Base-by-base conservation (phyloP, 148 eudicot genomes). In the Dysphania ambrosioides region DNA sequence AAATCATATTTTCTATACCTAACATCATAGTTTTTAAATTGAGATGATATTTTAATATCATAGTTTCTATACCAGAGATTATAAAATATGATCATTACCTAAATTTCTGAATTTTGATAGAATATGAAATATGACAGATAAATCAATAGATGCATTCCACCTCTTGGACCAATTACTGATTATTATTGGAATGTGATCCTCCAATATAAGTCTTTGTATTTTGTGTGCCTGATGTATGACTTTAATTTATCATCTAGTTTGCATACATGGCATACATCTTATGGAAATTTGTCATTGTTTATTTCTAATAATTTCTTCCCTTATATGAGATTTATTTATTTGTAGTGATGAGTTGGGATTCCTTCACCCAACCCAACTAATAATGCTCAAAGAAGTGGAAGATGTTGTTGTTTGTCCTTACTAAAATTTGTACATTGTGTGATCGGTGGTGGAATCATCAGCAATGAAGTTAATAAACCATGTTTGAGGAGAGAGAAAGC, bases 331-430 rank as follows among this genome's bases (percentile, higher is more conserved):
- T 80, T 55, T 64, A 24, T 58, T 78, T 63, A 12, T n/a, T 80
- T 81, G 44, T 83, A 93, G 93, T 80, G 91, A 93, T 83, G 98
- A 91, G 85, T 83, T 93, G 78, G 98, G 95, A 63, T 91, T 86
- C 40, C 79, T 91, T 76, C 97, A 93, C 66, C 95, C 95, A n/a
- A 80, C 93, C 60, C 97, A 88, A 81, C 81, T 93, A 71, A 76
- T 75, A 78, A 57, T 74, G 31, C 87, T 93, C 34, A 81, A 74
- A 71, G 82, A 82, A 84, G 92, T 80, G 38, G 82, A 73, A 49
- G 80, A 66, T 44, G 56, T 61, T 53, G 36, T 55, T 34, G 19
- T 68, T 47, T n/a, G n/a, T n/a, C n/a, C n/a, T n/a, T n/a, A n/a
- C n/a, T n/a, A n/a, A n/a, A n/a, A n/a, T n/a, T n/a, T n/a, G n/a